phyloP scores from a whole-genome alignment of 2,329 filamentous ascomycete genomes.

The Pyrenochaeta sp. region DNA sequence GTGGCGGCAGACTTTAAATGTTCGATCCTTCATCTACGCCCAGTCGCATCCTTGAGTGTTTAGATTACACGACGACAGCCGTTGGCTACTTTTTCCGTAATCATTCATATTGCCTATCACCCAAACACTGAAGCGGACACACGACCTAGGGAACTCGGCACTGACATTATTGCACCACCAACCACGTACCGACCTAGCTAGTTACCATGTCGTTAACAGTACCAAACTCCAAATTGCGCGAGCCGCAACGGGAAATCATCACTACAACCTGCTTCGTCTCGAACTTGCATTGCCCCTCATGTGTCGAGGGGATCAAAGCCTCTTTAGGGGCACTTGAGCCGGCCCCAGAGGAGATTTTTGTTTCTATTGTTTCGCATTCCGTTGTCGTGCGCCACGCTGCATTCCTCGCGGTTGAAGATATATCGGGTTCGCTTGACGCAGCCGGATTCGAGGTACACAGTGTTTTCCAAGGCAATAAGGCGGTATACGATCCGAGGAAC shows the following conservation, averaged over 20 bases:
- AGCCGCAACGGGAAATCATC: constrained; percentile 23
- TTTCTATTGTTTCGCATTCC: constrained; percentile 75
- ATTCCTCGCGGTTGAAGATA: constrained; percentile 52
- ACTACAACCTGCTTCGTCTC: constrained; percentile 70
- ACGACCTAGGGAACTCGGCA: constrained; percentile 10
- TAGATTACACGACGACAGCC: constrained; percentile 31
- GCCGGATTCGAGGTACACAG: constrained; percentile 68
- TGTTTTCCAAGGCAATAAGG: constrained; percentile 47
- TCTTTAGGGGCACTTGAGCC: constrained; percentile 61
- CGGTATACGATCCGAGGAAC: constrained; percentile 17
- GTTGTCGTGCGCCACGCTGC: constrained; percentile 67
- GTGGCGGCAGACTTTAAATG: constrained; percentile 2
- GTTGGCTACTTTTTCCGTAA: constrained; percentile 25
- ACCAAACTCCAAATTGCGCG: constrained; percentile 18
- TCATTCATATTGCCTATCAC: constrained; percentile 22
- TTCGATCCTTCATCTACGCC: constrained; percentile 16
- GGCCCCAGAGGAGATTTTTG: constrained; percentile 66
- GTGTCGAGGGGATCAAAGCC: constrained; percentile 71
- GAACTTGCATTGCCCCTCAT: constrained; percentile 82
- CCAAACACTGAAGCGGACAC: constrained; percentile 10
- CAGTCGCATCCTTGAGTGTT: constrained; percentile 26
- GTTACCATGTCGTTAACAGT: constrained; percentile 24
- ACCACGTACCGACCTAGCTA: constrained; percentile 3
- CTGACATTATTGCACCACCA: constrained; percentile 26
- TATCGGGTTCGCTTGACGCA: constrained; percentile 59